phyloP scores from a whole-genome alignment of 108 stramenopile species.

The Mediolabrus comicus region DNA sequence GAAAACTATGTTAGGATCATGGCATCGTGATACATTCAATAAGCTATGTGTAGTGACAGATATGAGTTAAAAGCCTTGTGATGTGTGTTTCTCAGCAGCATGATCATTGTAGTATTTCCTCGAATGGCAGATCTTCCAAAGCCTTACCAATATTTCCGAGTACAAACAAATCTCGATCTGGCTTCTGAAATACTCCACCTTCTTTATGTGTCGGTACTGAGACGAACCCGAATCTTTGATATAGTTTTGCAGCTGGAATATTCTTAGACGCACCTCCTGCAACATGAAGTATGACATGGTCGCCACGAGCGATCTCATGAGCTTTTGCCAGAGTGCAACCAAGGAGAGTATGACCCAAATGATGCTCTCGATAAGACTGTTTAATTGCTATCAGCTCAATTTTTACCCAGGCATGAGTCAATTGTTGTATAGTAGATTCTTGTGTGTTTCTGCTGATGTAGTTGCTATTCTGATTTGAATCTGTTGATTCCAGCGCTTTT shows the following conservation, averaged over 20 bases:
- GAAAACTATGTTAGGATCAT: too few relatives aligned
- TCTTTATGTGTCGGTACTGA: conserved; percentile 7
- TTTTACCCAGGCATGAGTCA: conserved; percentile 40
- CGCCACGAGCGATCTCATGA: not conserved
- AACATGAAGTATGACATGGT: conserved; percentile 32
- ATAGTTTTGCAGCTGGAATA: conserved; percentile 27
- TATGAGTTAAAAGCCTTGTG: not conserved
- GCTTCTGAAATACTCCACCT: conserved; percentile 28
- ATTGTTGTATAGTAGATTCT: not conserved
- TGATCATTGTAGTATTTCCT: conserved; percentile 17
- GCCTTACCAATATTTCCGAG: conserved; percentile 27
- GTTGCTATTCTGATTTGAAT: too few relatives aligned
- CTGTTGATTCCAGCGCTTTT: conserved; percentile 8
- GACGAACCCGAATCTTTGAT: conserved; percentile 34
- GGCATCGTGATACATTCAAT: too few relatives aligned
- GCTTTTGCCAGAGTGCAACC: conserved; percentile 22
- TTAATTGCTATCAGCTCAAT: conserved; percentile 37
- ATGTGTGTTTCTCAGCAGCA: not conserved
- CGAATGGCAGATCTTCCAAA: conserved; percentile 20
- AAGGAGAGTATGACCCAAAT: conserved; percentile 21
- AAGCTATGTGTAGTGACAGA: not conserved
- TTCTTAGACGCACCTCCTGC: conserved; percentile 27
- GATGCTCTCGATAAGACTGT: conserved; percentile 15
- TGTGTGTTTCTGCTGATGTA: not conserved
- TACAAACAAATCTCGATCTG: conserved; percentile 38